Evolutionary conservation across 306 rosid genomes (phyloP), one percentile per base, ranked within the genome.

Genomic region (Hylodesmum podocarpum): DNA sequence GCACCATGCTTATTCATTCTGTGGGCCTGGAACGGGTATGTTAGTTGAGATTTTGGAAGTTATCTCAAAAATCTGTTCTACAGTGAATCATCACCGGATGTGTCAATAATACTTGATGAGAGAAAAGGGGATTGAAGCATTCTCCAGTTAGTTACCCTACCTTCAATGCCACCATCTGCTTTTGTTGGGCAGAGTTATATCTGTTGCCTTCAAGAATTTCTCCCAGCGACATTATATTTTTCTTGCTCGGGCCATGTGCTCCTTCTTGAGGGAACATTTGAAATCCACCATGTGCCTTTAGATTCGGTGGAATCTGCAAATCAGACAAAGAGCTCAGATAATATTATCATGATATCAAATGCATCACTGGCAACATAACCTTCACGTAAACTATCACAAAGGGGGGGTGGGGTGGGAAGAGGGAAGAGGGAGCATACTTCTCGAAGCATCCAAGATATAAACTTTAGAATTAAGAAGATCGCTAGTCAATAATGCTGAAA

Each of bases 51-150:
- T 95, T 25, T 84, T 95, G 51, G 89, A 79, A 87, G 43, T 74
- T 62, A 83, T 92, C 75, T 82, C 85, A 81, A 95, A 87, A 79
- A 85, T 95, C 82, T 97, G 97, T 80, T 89, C 86, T 55, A 91
- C 88, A 51, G 78, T 72, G 49, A 92, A 91, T 83, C 89, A 70
- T 87, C 92, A 70, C 70, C 85, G 66, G 97, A 92, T 71, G 78
- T 84, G 6, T 80, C 89, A 61, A 28, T 69, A 15, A 73, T 96
- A 72, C 93, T 92, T 85, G 91, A 92, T 78, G 99, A 96, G 89
- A 96, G n/a, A 91, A 79, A 92, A 89, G 73, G 99, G 99, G 64
- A 82, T 96, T 69, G 99, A 96, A 81, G 94, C 94, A 94, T 96
- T 73, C 91, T 96, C 67, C 90, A 86, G 86, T 78, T 96, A 75